Percentiles rank a stretch among this genome's conserved stretches.
Conservation (phyloP, 2,329 filamentous ascomycete genomes). For the Alternaria ethzedia region DNA sequence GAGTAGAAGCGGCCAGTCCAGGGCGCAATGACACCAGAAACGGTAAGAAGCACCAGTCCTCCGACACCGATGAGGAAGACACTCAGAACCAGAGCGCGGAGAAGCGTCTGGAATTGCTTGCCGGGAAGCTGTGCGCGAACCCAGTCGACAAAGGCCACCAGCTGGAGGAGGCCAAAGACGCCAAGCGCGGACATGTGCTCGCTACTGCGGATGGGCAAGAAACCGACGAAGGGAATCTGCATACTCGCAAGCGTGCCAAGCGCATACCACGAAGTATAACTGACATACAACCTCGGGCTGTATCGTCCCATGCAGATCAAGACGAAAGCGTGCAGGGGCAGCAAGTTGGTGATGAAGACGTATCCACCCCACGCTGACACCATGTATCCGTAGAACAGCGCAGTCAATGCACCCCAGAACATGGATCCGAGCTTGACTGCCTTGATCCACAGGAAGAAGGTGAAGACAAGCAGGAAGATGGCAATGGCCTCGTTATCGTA, state of each 20-base stretch:
- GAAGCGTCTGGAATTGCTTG: slow-evolving; percentile 91
- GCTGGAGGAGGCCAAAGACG: slow-evolving; percentile 93
- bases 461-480: slow-evolving; percentile 97
- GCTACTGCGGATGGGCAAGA: slow-evolving; percentile 93
- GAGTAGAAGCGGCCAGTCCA: slow-evolving; percentile 99
- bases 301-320: slow-evolving; percentile 97
- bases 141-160: slow-evolving; percentile 91
- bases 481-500: slow-evolving; percentile 99
- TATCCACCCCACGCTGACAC: slow-evolving; percentile 99
- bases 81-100: slow-evolving; percentile 75
- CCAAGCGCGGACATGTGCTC: slow-evolving; percentile 98
- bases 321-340: slow-evolving; percentile 92
- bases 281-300: slow-evolving; percentile 91
- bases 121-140: slow-evolving; percentile 86
- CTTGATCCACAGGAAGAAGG: slow-evolving; percentile 99
- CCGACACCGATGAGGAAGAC: slow-evolving; percentile 76
- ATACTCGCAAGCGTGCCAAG: slow-evolving; percentile 95
- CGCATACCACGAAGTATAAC: slow-evolving; percentile 98
- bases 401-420: slow-evolving; percentile 93
- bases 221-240: slow-evolving; percentile 99
- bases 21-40: slow-evolving; percentile 89
- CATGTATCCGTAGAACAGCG: slow-evolving; percentile 99
- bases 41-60: slow-evolving; percentile 81
- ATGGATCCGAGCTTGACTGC: slow-evolving; percentile 95
- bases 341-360: slow-evolving; percentile 97